phyloP scores from a whole-genome alignment of 352 stramenopile species.

The Nothophytophthora sp. region DNA sequence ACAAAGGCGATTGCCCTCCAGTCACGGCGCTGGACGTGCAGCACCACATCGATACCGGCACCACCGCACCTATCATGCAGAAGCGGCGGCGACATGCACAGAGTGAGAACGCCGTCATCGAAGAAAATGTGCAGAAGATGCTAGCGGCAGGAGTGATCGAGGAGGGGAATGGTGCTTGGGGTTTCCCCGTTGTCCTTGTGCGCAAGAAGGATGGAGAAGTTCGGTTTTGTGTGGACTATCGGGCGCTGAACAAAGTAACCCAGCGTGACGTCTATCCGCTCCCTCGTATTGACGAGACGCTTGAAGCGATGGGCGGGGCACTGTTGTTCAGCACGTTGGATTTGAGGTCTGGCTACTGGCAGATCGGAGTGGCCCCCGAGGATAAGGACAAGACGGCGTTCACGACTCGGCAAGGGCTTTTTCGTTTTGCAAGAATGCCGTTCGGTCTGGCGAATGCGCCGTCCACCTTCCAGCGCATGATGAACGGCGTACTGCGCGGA shows the following conservation, averaged over 20 bases:
- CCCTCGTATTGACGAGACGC: conserved; percentile 19
- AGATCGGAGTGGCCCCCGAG: neutral
- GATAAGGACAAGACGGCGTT: conserved; percentile 20
- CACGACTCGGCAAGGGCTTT: conserved; percentile 9
- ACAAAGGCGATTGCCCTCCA: conserved; percentile 5
- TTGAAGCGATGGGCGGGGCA: conserved; percentile 8
- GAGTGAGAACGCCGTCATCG: conserved; percentile 5
- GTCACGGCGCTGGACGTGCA: conserved; percentile 2
- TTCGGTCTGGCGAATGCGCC: conserved; percentile 21
- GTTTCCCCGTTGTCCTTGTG: conserved; percentile 18
- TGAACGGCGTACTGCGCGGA: conserved; percentile 19
- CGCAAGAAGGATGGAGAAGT: conserved; percentile 22
- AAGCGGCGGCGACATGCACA: conserved; percentile 1
- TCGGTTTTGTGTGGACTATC: conserved; percentile 19
- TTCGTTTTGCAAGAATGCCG: conserved; percentile 13
- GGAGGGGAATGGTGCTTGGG: conserved; percentile 11
- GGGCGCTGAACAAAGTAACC: conserved; percentile 16
- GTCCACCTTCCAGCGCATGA: conserved; percentile 22
- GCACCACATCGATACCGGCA: conserved; percentile 25
- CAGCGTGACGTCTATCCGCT: conserved; percentile 20
- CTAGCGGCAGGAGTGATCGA: conserved; percentile 12
- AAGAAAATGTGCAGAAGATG: conserved; percentile 13
- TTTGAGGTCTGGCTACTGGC: conserved; percentile 8
- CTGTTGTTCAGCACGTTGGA: conserved; percentile 10
- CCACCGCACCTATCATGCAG: conserved; percentile 7